These are phyloP conservation scores for Neofusicoccum ribis DNA, from an alignment of 2,329 filamentous ascomycete species.

Conservation along the genomic window DNA sequence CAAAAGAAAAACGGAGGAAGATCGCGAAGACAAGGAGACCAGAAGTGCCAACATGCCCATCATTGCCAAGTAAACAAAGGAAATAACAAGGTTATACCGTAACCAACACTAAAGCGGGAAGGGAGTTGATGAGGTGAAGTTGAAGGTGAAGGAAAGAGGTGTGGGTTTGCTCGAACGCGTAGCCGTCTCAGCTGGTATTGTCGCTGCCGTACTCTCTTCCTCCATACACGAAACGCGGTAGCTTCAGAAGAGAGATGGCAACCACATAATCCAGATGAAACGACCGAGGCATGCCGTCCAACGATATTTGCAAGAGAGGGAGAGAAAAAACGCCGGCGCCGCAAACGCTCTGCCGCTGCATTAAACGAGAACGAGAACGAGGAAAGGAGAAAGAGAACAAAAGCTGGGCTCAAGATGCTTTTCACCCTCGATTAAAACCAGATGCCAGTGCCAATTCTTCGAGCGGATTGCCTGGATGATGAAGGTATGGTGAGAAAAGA, in stretches of 20 bases:
- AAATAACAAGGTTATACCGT: neutral
- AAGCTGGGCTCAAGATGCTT: neutral
- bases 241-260: neutral
- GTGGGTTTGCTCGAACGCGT: no score
- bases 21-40: neutral
- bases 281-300: neutral
- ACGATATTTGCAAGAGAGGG: neutral
- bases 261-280: neutral
- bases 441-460: neutral
- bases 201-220: no score
- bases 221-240: no score
- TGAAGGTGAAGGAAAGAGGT: neutral
- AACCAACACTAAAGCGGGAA: neutral
- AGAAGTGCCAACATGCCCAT: constrained; percentile 14
- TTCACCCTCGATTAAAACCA: neutral
- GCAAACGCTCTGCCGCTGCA: neutral
- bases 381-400: neutral
- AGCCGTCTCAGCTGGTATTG: neutral
- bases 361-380: neutral
- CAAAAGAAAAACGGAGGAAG: neutral
- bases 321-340: neutral
- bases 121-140: neutral
- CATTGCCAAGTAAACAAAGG: constrained; percentile 14
- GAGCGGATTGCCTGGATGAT: neutral
- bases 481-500: neutral